Evolutionary conservation across 306 rosid genomes (phyloP), one percentile per base, ranked within the genome.

Genomic region (Citrullus amarus): DNA sequence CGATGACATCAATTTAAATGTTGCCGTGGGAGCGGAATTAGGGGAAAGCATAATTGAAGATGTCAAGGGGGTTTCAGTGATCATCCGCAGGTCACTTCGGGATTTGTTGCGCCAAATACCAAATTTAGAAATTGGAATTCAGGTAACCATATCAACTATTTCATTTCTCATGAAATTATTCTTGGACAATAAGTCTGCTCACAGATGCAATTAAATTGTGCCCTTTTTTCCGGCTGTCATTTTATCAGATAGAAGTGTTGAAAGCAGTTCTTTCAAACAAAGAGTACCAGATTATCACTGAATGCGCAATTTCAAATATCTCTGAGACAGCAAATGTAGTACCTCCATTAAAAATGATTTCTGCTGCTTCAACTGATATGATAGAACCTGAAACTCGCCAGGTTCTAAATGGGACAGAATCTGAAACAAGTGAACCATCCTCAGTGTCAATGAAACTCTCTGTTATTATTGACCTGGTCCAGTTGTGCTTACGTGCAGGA

Each of bases 31-130:
- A 78, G 60, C 83, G 43, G 88, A 92, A 79, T 76, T 91, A 59
- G 97, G 99, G 6, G 97, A 92, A 83, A 95, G 96, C 86, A 95
- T 92, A 79, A 83, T 95, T 88, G 92, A 92, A 81, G 97, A 86
- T 72, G 99, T 95, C 85, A 89, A 88, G 84, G 99, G 97, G 54
- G 83, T 92, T 68, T 92, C 97, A 6, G 89, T 95, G 82, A 82
- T 88, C 82, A 86, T 92, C 85, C 89, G 74, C 60, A 90, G 99
- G 88, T 91, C 99, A 59, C 97, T 95, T 25, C 88, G 99, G 77
- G 99, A 95, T 79, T 78, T 95, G 79, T 83, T 84, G 41, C 87
- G 61, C 84, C 92, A 88, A 84, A 81, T 89, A 84, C 97, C 99
- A 55, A 92, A 88, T 82, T 62, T 82, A 14, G 99, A 92, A 82